These are phyloP conservation scores for Turnera subulata DNA, from an alignment of 345 rosid species.

Conservation along the genomic window DNA sequence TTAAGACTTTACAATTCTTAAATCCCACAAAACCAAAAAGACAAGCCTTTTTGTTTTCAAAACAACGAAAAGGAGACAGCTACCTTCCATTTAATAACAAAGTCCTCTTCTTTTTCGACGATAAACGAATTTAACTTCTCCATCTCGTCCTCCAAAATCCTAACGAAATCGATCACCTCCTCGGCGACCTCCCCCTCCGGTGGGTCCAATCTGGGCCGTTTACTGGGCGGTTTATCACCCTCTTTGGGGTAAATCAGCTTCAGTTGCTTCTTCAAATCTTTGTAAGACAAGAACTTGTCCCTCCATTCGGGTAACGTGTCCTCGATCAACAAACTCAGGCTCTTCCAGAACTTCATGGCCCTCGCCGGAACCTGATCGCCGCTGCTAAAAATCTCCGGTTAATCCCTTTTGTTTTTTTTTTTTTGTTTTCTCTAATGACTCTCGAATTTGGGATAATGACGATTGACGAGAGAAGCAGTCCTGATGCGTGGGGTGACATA, in stretches of 20 bases:
- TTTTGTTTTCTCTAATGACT: too few relatives aligned
- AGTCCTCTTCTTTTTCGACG: constrained; percentile 94
- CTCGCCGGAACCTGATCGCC: too few relatives aligned
- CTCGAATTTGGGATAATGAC: too few relatives aligned
- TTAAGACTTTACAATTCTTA: too few relatives aligned
- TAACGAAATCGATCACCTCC: constrained; percentile 70
- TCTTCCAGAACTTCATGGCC: constrained; percentile 92
- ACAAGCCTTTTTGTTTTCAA: too few relatives aligned
- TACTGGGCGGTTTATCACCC: constrained; percentile 38
- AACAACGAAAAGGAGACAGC: background rate
- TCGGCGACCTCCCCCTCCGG: constrained; percentile 25
- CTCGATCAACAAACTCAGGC: constrained; percentile 86
- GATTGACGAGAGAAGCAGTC: too few relatives aligned
- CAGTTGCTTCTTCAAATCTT: constrained; percentile 81
- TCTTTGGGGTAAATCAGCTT: constrained; percentile 57
- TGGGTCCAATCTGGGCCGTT: constrained; percentile 14
- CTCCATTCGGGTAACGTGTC: constrained; percentile 95
- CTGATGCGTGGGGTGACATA: too few relatives aligned
- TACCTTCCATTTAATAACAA: constrained; percentile 87
- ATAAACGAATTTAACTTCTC: constrained; percentile 90
- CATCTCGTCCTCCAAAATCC: constrained; percentile 72
- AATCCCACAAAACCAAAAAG: too few relatives aligned
- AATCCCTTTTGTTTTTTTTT: too few relatives aligned
- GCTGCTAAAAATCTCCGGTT: too few relatives aligned
- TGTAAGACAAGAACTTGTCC: constrained; percentile 87